Percentiles rank a stretch among this genome's conserved stretches.
Evolutionary conservation across 2,329 filamentous ascomycete species (phyloP).

Genomic region (Gaeumannomyces tritici): DNA sequence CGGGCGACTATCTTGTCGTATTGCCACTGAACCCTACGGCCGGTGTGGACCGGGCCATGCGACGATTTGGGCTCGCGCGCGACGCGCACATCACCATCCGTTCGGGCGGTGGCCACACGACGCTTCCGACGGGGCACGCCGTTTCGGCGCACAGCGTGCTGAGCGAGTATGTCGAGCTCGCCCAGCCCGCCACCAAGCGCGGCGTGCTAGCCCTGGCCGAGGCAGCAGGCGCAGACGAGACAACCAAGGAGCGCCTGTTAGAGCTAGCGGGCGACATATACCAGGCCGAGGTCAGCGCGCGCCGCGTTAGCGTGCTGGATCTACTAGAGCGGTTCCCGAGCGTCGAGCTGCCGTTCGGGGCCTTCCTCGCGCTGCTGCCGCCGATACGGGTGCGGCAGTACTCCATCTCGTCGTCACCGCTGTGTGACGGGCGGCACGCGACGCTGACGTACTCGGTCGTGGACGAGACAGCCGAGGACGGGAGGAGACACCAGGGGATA

Average conservation of each 20-base stretch:
- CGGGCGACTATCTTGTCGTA: conserved; percentile 69
- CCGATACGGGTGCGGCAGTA: conserved; percentile 74
- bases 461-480: conserved; percentile 39
- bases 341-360: conserved; percentile 51
- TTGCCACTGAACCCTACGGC: conserved; percentile 59
- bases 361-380: conserved; percentile 63
- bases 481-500: conserved; percentile 40
- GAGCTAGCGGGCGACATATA: conserved; percentile 37
- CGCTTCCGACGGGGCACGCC: conserved; percentile 43
- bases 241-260: conserved; percentile 28
- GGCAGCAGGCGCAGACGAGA: conserved; percentile 12
- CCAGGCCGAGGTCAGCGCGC: conserved; percentile 37
- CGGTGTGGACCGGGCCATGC: conserved; percentile 53
- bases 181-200: conserved; percentile 62
- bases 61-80: conserved; percentile 57
- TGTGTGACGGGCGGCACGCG: conserved; percentile 43
- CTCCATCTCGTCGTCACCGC: conserved; percentile 66
- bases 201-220: conserved; percentile 25
- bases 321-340: conserved; percentile 55
- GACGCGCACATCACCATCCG: conserved; percentile 56
- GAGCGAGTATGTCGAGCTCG: conserved; percentile 62
- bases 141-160: conserved; percentile 56
- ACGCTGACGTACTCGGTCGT: conserved; percentile 63
- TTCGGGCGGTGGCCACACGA: conserved; percentile 33
- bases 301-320: conserved; percentile 56